Percentiles rank a stretch among this genome's conserved stretches.
Conservation (phyloP, 2,329 filamentous ascomycete genomes). For the Tolypocladium capitatum region DNA sequence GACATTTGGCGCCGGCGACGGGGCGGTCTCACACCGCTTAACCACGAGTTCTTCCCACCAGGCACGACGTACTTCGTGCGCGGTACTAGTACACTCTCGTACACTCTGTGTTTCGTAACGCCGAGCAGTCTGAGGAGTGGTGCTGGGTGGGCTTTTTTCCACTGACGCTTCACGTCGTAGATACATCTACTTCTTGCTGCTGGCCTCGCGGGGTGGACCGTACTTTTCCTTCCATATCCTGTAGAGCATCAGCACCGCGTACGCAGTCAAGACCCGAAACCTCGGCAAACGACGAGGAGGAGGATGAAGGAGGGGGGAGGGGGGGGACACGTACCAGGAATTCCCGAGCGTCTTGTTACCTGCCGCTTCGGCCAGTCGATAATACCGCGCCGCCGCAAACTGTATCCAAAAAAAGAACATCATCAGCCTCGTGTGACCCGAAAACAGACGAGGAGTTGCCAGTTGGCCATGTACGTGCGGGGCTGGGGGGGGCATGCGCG, state of each 20-base stretch:
- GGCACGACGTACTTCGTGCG: too few relatives aligned
- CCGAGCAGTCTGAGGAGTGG: too few relatives aligned
- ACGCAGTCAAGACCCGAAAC: too few relatives aligned
- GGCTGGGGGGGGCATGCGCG: background rate
- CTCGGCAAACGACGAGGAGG: too few relatives aligned
- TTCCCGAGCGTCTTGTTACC: constrained; percentile 88
- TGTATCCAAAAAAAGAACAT: constrained; percentile 19
- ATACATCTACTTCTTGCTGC: constrained; percentile 24
- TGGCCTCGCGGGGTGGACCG: constrained; percentile 30
- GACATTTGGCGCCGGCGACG: too few relatives aligned
- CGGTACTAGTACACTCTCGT: too few relatives aligned
- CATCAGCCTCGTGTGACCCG: constrained; percentile 36
- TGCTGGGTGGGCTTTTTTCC: too few relatives aligned
- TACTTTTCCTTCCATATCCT: constrained; percentile 99
- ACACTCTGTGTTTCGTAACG: too few relatives aligned
- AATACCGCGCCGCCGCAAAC: constrained; percentile 77
- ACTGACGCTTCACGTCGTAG: too few relatives aligned
- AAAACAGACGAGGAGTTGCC: background rate
- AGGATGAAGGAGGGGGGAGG: too few relatives aligned
- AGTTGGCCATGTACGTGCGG: background rate
- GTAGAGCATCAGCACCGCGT: constrained; percentile 1
- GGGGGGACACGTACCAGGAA: constrained; percentile 60
- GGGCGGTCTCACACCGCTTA: too few relatives aligned
- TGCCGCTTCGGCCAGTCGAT: constrained; percentile 77
- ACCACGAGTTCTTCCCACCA: too few relatives aligned